Percentiles rank a stretch among this genome's conserved stretches.
These are phyloP conservation scores for Trichocladium antarcticum DNA, from an alignment of 495 filamentous ascomycete genomes.

Conservation along the genomic window DNA sequence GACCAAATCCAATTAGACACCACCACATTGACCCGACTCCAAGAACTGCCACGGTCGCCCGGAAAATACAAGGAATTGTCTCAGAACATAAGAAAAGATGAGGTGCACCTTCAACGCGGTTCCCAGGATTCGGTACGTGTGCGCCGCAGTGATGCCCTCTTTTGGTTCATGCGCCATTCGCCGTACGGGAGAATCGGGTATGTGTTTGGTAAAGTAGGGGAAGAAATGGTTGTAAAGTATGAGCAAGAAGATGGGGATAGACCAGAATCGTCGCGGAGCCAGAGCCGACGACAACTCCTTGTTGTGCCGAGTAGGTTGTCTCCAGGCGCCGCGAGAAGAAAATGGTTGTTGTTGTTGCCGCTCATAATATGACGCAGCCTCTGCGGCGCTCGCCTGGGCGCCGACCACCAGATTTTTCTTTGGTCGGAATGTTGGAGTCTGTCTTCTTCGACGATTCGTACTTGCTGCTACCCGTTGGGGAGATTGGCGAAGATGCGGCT, in stretches of 20 bases:
- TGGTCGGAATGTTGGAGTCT: constrained; percentile 10
- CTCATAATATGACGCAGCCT: constrained; percentile 31
- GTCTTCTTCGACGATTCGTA: constrained; percentile 19
- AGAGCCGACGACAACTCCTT: not conserved
- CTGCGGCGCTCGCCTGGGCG: constrained; percentile 19
- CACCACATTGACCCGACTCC: too few species aligned
- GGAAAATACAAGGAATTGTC: too few species aligned
- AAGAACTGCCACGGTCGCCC: too few species aligned
- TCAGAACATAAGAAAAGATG: constrained; percentile 2
- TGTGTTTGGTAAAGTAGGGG: constrained; percentile 12
- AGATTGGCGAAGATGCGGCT: constrained; percentile 32
- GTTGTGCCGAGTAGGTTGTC: not conserved
- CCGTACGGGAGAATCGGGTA: constrained; percentile 20
- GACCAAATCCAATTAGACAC: too few species aligned
- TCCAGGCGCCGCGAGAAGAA: not conserved
- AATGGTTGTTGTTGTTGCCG: not conserved
- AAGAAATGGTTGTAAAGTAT: constrained; percentile 15
- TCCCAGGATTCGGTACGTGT: constrained; percentile 18
- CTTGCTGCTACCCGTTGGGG: constrained; percentile 26
- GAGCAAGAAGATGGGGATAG: constrained; percentile 14
- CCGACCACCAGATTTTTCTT: constrained; percentile 16
- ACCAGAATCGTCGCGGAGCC: not conserved
- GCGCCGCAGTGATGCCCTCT: constrained; percentile 28
- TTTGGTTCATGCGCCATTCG: constrained; percentile 30
- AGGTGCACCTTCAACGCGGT: not conserved